A percentile compares a stretch with the other conserved stretches of the same genome.
Conservation (phyloP, 305 asterid species). For the Ilex paraguariensis region DNA sequence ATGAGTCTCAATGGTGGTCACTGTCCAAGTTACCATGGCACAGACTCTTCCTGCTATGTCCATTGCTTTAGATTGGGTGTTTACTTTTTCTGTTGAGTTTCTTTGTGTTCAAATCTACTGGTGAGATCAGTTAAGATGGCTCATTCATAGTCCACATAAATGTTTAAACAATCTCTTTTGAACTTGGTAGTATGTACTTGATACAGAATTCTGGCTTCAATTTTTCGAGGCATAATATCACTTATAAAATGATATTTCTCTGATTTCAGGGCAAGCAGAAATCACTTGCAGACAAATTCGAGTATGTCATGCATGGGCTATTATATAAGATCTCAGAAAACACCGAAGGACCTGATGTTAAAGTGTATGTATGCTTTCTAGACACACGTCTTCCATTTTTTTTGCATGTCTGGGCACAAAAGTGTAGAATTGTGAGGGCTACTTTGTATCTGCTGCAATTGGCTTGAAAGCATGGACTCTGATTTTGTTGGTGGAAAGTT, state of each 20-base stretch:
- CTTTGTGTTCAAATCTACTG: too few relatives aligned
- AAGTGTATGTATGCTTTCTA: constrained; percentile 53
- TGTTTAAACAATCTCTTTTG: too few relatives aligned
- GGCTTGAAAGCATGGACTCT: too few relatives aligned
- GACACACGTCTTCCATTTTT: not conserved
- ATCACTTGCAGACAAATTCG: constrained; percentile 89
- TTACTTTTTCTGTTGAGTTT: too few relatives aligned
- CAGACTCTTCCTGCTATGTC: too few relatives aligned
- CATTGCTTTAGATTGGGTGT: too few relatives aligned
- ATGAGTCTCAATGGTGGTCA: too few relatives aligned
- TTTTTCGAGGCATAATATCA: not conserved
- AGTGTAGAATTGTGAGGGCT: not conserved
- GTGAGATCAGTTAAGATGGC: too few relatives aligned
- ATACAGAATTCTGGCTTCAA: constrained; percentile 2
- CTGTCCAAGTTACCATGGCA: too few relatives aligned
- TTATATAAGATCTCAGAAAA: constrained; percentile 75
- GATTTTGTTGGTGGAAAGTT: not conserved
- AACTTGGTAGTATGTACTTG: not conserved
- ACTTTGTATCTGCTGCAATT: not conserved
- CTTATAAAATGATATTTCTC: constrained; percentile 5
- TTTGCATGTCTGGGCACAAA: not conserved
- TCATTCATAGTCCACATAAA: too few relatives aligned
- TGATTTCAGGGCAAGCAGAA: constrained; percentile 47
- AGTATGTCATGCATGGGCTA: constrained; percentile 88
- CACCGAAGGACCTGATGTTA: constrained; percentile 13